Conservation (phyloP, 352 stramenopile genomes). For the Plasmopara viticola region DNA sequence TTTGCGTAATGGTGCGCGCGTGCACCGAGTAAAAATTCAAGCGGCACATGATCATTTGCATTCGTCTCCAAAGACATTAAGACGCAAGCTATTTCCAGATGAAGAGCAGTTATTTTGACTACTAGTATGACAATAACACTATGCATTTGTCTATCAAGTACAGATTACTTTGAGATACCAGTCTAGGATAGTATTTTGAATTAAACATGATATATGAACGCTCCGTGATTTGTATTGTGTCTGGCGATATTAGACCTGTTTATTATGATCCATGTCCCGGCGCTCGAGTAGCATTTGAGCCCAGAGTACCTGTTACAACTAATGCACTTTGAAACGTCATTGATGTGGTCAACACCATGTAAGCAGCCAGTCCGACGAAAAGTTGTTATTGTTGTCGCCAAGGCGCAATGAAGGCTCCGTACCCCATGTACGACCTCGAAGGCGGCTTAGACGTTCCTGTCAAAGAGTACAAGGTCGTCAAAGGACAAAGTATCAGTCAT, state of each 20-base stretch:
- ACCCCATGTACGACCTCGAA: slow-evolving; percentile 33
- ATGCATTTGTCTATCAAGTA: no score
- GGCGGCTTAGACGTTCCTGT: slow-evolving; percentile 13
- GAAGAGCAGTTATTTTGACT: no score
- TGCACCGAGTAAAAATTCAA: slow-evolving; percentile 58
- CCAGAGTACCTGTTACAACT: no score
- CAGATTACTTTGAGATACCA: no score
- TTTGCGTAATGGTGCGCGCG: slow-evolving; percentile 29
- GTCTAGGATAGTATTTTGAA: no score
- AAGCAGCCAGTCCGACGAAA: slow-evolving; percentile 14
- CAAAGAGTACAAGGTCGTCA: slow-evolving; percentile 19
- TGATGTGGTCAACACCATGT: not conserved
- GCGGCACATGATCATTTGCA: slow-evolving; percentile 49
- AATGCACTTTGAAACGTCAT: no score
- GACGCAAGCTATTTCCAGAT: slow-evolving; percentile 1
- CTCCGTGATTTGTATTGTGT: no score
- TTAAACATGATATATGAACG: no score
- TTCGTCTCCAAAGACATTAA: slow-evolving; percentile 19
- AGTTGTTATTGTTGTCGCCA: not conserved
- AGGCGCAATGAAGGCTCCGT: slow-evolving; percentile 18
- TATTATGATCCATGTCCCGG: no score
- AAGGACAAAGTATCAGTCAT: slow-evolving; percentile 12
- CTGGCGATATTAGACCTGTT: no score
- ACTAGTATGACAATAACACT: no score
- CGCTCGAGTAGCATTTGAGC: no score